Conservation (phyloP, 2,329 filamentous ascomycete genomes). For the Juglanconis sp. region DNA sequence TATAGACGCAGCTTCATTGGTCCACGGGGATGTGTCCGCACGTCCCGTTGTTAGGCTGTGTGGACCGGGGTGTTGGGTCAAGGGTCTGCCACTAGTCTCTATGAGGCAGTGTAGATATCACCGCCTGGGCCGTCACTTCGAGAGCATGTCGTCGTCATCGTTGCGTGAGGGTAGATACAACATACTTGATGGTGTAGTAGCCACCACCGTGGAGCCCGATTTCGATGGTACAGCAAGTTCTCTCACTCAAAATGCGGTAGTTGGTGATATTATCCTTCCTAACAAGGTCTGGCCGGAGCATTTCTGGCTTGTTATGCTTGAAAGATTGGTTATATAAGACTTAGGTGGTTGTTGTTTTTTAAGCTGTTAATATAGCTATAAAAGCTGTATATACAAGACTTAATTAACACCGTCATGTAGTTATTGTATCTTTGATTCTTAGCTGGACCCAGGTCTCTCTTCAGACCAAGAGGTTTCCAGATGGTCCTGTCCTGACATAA, state of each 20-base stretch:
- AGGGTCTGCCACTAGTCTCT: slow-evolving; percentile 24
- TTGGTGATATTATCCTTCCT: slow-evolving; percentile 17
- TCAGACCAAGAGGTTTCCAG: slow-evolving; percentile 19
- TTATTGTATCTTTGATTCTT: not conserved
- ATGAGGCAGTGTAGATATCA: slow-evolving; percentile 5
- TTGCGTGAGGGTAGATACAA: not conserved
- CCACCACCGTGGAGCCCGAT: slow-evolving; percentile 12
- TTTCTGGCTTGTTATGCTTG: too few relatives aligned
- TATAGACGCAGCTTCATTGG: not conserved
- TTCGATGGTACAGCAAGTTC: slow-evolving; percentile 2
- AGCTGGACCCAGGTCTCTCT: slow-evolving; percentile 14
- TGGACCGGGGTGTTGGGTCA: not conserved
- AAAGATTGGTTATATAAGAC: too few relatives aligned
- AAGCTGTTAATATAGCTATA: too few relatives aligned
- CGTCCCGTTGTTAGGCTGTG: not conserved
- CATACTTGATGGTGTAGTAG: slow-evolving; percentile 9
- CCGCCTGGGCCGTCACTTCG: slow-evolving; percentile 22
- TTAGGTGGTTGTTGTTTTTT: not conserved
- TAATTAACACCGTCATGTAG: slow-evolving; percentile 17
- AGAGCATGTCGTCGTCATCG: not conserved
- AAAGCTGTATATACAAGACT: not conserved
- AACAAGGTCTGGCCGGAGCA: slow-evolving; percentile 2
- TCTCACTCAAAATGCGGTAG: slow-evolving; percentile 12
- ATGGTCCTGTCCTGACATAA: slow-evolving; percentile 26
- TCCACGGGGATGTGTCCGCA: slow-evolving; percentile 7